Evolutionary conservation across 257 asterid genomes (phyloP), one percentile per base, ranked within the genome.

Genomic region (Echium plantagineum): DNA sequence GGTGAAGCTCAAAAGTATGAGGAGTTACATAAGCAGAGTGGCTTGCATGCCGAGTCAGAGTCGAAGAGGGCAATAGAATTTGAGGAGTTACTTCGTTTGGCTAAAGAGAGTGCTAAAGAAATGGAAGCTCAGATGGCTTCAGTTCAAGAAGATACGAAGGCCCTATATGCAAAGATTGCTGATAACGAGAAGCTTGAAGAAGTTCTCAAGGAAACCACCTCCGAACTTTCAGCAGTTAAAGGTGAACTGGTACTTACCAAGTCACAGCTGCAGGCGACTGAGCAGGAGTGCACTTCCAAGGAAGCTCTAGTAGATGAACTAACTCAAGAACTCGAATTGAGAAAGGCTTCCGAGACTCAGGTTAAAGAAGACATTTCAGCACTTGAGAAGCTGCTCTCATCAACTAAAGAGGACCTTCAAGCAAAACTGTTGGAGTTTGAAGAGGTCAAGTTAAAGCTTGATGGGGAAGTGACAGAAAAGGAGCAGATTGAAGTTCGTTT

Each of bases 21-120:
- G 80, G 94, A 85, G 69, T 66, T 88, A 80, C 94, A 88, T 64
- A 83, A 72, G 66, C 72, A 82, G 66, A 91, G 90, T 58, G 85
- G 85, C n/a, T 61, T 75, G 35, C 79, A 73, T 69, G 93, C 86
- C 12, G 98, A 88, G 71, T 76, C 85, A 4, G 95, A 87, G 82
- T 66, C 76, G 1, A 78, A 72, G 61, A 83, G 71, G 73, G 94
- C 83, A 26, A 66, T 65, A 62, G 96, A 87, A 65, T 68, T 85
- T 15, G 96, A 83, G 73, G 80, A 64, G 62, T 63, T 84, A 81
- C 93, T 91, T 8, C 94, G 85, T 75, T 54, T 57, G 51, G 87
- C 94, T 5, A 80, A 77, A 83, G 60, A 72, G 21, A 85, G 77
- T 38, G 81, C 85, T 21, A 80, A 75, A 60, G 90, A 76, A 55